A percentile compares a stretch with the other conserved stretches of the same genome.
These are phyloP conservation scores for Thielaviopsis euricoi DNA, from an alignment of 2,329 filamentous ascomycete species.

Conservation along the genomic window DNA sequence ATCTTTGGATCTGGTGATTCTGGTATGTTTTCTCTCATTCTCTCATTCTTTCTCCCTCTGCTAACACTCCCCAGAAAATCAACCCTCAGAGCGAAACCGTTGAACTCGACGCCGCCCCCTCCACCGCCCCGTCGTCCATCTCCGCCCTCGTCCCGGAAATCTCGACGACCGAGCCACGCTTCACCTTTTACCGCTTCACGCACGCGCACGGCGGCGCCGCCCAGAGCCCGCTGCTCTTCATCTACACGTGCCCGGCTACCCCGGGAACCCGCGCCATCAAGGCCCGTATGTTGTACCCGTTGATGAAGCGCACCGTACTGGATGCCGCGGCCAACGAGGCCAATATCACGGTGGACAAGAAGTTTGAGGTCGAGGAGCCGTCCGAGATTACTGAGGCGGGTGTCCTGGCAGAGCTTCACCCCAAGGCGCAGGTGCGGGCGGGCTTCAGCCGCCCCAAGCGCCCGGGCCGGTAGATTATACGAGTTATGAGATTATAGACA, in stretches of 20 bases:
- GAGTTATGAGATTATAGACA: background rate
- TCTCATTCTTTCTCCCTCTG: no score
- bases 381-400: constrained; percentile 52
- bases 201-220: constrained; percentile 37
- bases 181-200: constrained; percentile 58
- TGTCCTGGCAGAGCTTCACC: constrained; percentile 51
- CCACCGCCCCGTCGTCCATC: constrained; percentile 36
- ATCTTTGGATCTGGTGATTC: constrained; percentile 40
- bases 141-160: constrained; percentile 41
- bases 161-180: constrained; percentile 52
- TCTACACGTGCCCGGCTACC: constrained; percentile 63
- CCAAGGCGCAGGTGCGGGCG: constrained; percentile 46
- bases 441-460: constrained; percentile 66
- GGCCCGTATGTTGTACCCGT: constrained; percentile 70
- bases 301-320: constrained; percentile 51
- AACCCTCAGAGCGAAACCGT: constrained; percentile 53
- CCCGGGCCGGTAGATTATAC: constrained; percentile 41
- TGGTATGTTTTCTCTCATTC: constrained; percentile 37
- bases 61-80: constrained; percentile 57
- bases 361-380: constrained; percentile 50
- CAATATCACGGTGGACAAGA: constrained; percentile 51
- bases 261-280: constrained; percentile 54
- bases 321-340: constrained; percentile 48
- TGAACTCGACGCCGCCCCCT: constrained; percentile 38
- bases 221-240: constrained; percentile 51